Conservation (phyloP, 2,329 filamentous ascomycete genomes). For the Aspergillus brunneoviolaceus region DNA sequence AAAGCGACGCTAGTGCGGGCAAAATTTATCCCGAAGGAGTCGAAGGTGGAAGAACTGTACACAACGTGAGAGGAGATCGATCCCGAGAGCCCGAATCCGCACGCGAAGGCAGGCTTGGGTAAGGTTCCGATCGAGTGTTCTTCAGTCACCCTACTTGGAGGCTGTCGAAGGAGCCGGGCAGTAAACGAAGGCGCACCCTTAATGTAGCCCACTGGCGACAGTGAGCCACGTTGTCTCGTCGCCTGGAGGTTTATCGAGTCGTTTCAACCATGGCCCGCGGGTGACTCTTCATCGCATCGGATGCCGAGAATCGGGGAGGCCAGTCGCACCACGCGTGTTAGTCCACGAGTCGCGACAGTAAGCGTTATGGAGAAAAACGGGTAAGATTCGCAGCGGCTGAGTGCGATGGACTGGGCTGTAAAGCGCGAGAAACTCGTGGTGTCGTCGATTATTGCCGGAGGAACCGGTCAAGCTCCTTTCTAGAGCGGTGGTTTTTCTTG, state of each 20-base stretch:
- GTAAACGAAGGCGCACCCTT: neutral
- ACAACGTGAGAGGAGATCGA: neutral
- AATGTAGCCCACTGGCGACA: neutral
- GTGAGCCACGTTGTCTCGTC: neutral
- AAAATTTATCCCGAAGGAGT: neutral
- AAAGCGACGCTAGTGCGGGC: neutral
- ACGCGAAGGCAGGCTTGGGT: neutral
- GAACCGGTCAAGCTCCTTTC: neutral
- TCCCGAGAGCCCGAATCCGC: neutral
- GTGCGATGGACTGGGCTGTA: neutral
- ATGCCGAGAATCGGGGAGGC: constrained; percentile 2
- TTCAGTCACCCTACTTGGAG: neutral
- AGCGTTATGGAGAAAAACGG: neutral
- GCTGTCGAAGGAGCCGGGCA: neutral
- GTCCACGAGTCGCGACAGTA: neutral
- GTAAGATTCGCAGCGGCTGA: neutral
- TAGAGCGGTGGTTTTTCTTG: neutral
- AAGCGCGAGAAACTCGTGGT: neutral
- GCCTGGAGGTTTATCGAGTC: constrained; percentile 3
- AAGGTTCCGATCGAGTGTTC: neutral
- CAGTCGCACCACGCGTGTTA: constrained; percentile 10
- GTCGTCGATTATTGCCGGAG: neutral
- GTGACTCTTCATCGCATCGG: constrained; percentile 21
- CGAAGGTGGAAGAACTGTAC: neutral
- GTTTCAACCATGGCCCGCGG: constrained; percentile 16